A percentile compares a stretch with the other conserved stretches of the same genome.
Conservation (phyloP, 805 yeast genomes). For the Suhomyces xylopsoci region DNA sequence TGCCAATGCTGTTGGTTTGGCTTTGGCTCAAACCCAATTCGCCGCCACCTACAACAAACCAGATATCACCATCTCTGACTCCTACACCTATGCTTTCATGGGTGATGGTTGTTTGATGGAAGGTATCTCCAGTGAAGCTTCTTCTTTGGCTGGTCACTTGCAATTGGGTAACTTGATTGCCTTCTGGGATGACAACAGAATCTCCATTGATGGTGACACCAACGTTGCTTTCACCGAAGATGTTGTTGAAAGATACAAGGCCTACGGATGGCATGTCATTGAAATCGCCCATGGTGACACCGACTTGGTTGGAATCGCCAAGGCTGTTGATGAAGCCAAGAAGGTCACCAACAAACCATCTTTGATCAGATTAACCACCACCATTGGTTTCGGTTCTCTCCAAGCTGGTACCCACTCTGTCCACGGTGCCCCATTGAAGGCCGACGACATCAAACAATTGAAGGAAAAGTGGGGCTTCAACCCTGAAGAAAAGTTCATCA, state of each 20-base stretch:
- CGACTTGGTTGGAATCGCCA: slow-evolving; percentile 66
- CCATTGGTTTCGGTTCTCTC: slow-evolving; percentile 91
- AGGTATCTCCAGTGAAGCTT: slow-evolving; percentile 94
- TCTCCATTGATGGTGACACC: slow-evolving; percentile 94
- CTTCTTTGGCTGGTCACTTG: slow-evolving; percentile 94
- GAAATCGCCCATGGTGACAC: slow-evolving; percentile 77
- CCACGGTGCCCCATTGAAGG: slow-evolving; percentile 94
- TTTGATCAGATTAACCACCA: slow-evolving; percentile 81
- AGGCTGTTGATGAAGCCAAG: slow-evolving; percentile 82
- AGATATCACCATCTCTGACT: slow-evolving; percentile 65
- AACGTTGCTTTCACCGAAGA: slow-evolving; percentile 90
- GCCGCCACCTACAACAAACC: slow-evolving; percentile 95
- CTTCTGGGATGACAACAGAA: slow-evolving; percentile 94
- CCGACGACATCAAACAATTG: slow-evolving; percentile 86
- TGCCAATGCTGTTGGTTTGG: slow-evolving; percentile 92
- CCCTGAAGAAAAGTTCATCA: slow-evolving; percentile 75
- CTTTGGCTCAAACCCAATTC: slow-evolving; percentile 87
- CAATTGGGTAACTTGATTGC: slow-evolving; percentile 90
- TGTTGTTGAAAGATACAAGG: slow-evolving; percentile 75
- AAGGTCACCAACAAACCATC: slow-evolving; percentile 79
- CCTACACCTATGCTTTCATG: slow-evolving; percentile 72
- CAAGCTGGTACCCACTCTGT: slow-evolving; percentile 84
- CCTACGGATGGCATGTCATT: slow-evolving; percentile 92
- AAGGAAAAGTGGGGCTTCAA: slow-evolving; percentile 83
- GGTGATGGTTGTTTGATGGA: slow-evolving; percentile 99